Conservation (phyloP, 352 stramenopile species). For the Pythium oligandrum region DNA sequence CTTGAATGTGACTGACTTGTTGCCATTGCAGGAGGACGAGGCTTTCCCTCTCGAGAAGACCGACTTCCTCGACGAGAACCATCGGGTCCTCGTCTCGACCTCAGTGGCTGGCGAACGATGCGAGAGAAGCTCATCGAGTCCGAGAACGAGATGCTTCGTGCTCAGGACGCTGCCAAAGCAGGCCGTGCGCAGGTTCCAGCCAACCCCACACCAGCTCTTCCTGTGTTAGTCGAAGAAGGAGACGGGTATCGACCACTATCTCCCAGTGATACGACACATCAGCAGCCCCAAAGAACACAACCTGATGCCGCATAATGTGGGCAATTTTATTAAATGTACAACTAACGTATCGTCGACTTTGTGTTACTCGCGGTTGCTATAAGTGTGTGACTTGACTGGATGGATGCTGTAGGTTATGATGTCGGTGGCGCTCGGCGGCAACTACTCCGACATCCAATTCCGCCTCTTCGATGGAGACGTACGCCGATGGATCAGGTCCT, state of each 20-base stretch:
- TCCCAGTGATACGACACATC: slow-evolving; percentile 17
- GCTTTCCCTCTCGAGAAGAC: slow-evolving; percentile 2
- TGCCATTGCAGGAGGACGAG: slow-evolving; percentile 1
- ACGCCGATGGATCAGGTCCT: too few relatives aligned
- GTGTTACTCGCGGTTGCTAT: too few relatives aligned
- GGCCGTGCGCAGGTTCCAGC: too few relatives aligned
- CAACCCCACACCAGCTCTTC: background rate
- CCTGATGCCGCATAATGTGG: too few relatives aligned
- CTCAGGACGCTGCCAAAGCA: too few relatives aligned
- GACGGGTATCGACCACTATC: slow-evolving; percentile 37
- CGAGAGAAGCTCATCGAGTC: slow-evolving; percentile 50
- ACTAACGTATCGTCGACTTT: too few relatives aligned
- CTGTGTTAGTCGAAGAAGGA: slow-evolving; percentile 23
- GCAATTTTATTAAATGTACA: too few relatives aligned
- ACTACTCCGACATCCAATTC: too few relatives aligned
- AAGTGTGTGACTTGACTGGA: too few relatives aligned
- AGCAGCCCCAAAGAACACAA: background rate
- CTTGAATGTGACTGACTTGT: slow-evolving; percentile 1
- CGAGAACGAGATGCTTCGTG: slow-evolving; percentile 11
- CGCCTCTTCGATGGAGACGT: too few relatives aligned
- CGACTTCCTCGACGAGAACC: slow-evolving; percentile 14
- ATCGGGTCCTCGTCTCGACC: slow-evolving; percentile 30
- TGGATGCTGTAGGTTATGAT: too few relatives aligned
- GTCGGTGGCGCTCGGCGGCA: too few relatives aligned
- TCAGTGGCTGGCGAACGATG: slow-evolving; percentile 48